Conservation (phyloP, 257 asterid genomes). For the Parsonsia alboflavescens region DNA sequence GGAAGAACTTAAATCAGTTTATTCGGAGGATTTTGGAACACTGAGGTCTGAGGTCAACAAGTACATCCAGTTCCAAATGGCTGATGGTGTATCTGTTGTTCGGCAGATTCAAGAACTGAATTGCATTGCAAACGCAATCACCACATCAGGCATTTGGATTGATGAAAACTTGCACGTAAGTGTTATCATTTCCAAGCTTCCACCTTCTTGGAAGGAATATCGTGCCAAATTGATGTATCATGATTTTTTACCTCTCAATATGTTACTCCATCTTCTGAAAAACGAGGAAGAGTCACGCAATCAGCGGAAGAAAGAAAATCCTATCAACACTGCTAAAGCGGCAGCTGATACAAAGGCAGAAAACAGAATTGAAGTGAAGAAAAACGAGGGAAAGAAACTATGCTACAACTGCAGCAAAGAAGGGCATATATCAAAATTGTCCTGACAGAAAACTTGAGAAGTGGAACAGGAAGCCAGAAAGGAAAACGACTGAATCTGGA, state of each 20-base stretch:
- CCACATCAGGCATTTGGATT: slow-evolving; percentile 49
- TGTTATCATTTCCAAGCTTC: slow-evolving; percentile 62
- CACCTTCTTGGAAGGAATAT: slow-evolving; percentile 61
- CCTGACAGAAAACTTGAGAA: slow-evolving; percentile 14
- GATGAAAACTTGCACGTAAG: slow-evolving; percentile 57
- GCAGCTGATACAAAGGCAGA: too few species aligned
- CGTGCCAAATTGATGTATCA: slow-evolving; percentile 50
- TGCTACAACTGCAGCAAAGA: slow-evolving; percentile 48
- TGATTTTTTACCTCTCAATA: slow-evolving; percentile 34
- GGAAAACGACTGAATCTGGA: not conserved
- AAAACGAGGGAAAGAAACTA: slow-evolving; percentile 28
- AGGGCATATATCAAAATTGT: slow-evolving; percentile 49
- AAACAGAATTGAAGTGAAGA: slow-evolving; percentile 20
- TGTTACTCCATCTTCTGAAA: slow-evolving; percentile 44
- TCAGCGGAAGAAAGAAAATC: slow-evolving; percentile 19
- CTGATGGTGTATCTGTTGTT: slow-evolving; percentile 48
- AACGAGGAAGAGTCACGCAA: slow-evolving; percentile 51
- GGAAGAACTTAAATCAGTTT: slow-evolving; percentile 50
- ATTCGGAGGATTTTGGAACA: slow-evolving; percentile 62
- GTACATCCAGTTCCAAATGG: slow-evolving; percentile 59
- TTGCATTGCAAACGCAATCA: slow-evolving; percentile 40
- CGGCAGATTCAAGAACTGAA: slow-evolving; percentile 60
- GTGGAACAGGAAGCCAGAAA: not conserved
- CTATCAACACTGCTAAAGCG: slow-evolving; percentile 19
- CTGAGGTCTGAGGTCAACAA: slow-evolving; percentile 51